Conservation (phyloP, 805 yeast species). For the Sugiyamaella lignohabitans region DNA sequence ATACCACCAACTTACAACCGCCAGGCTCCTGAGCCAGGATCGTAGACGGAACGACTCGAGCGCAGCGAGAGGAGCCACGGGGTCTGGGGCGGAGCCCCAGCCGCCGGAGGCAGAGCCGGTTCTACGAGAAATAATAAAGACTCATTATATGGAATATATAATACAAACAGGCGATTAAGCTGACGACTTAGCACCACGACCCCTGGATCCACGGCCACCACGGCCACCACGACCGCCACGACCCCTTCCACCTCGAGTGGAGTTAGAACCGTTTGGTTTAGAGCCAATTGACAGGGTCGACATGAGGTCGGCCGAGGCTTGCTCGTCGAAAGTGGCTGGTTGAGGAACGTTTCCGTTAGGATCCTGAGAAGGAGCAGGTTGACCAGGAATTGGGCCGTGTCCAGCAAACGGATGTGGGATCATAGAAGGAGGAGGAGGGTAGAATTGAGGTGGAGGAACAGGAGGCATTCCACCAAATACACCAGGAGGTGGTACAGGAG, state of each 20-base stretch:
- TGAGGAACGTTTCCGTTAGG: slow-evolving; percentile 3
- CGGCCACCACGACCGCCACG: slow-evolving; percentile 21
- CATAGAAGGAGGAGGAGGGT: slow-evolving; percentile 5
- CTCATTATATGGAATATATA: too few relatives aligned
- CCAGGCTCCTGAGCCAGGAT: too few relatives aligned
- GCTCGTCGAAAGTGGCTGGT: slow-evolving; percentile 15
- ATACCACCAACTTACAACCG: too few relatives aligned
- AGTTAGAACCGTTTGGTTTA: slow-evolving; percentile 7
- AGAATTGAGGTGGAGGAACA: slow-evolving; percentile 16
- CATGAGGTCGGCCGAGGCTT: slow-evolving; percentile 23
- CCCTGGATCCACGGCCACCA: slow-evolving; percentile 10
- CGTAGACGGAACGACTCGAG: background rate
- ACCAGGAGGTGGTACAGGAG: background rate
- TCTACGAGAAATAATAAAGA: too few relatives aligned
- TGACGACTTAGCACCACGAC: too few relatives aligned
- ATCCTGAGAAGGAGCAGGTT: slow-evolving; percentile 19
- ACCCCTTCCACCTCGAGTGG: slow-evolving; percentile 16
- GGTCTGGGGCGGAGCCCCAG: background rate
- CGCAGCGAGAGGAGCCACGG: background rate
- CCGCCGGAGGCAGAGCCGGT: background rate
- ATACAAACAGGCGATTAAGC: too few relatives aligned
- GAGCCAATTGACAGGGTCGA: slow-evolving; percentile 18
- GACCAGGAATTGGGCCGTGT: slow-evolving; percentile 18
- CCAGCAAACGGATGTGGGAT: slow-evolving; percentile 13
- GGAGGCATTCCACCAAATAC: slow-evolving; percentile 19